A percentile compares a stretch with the other conserved stretches of the same genome.
These are phyloP conservation scores for Myriosclerotinia scirpicola DNA, from an alignment of 2,329 filamentous ascomycete genomes.

Conservation along the genomic window DNA sequence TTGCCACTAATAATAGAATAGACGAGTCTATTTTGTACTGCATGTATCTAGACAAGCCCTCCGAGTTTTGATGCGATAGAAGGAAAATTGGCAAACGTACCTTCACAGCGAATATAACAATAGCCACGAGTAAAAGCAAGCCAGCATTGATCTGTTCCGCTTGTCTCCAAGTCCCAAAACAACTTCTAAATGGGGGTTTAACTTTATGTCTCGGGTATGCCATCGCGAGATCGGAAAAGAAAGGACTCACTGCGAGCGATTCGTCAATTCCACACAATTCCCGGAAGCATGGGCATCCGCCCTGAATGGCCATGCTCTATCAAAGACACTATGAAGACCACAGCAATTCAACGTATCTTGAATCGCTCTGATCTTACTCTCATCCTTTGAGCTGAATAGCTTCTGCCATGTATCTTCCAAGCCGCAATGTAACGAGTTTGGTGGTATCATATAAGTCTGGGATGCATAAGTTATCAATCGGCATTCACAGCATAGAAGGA, in stretches of 20 bases:
- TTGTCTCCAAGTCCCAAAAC: conserved; percentile 56
- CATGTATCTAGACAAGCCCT: background rate
- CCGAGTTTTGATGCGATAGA: background rate
- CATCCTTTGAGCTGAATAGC: conserved; percentile 55
- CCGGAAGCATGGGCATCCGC: background rate
- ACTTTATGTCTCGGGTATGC: background rate
- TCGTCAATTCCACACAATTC: conserved; percentile 25
- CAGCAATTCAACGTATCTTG: conserved; percentile 69
- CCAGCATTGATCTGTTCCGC: conserved; percentile 55
- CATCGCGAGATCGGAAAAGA: too few species aligned
- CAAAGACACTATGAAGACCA: conserved; percentile 56
- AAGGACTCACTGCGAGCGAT: conserved; percentile 20
- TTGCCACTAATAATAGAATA: background rate
- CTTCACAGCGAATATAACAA: conserved; percentile 57
- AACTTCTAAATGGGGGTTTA: conserved; percentile 41
- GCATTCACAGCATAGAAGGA: too few species aligned
- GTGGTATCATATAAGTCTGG: conserved; percentile 36
- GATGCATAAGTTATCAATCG: too few species aligned
- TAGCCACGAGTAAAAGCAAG: conserved; percentile 54
- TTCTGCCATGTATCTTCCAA: conserved; percentile 57
- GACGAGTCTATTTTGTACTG: background rate
- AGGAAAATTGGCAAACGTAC: conserved; percentile 42
- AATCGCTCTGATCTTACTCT: conserved; percentile 53
- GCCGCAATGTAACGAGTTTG: conserved; percentile 47
- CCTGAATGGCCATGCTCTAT: conserved; percentile 65